Percentiles rank a stretch among this genome's conserved stretches.
Conservation (phyloP, 176 grass and related monocot genomes). For the Eleusine coracana region DNA sequence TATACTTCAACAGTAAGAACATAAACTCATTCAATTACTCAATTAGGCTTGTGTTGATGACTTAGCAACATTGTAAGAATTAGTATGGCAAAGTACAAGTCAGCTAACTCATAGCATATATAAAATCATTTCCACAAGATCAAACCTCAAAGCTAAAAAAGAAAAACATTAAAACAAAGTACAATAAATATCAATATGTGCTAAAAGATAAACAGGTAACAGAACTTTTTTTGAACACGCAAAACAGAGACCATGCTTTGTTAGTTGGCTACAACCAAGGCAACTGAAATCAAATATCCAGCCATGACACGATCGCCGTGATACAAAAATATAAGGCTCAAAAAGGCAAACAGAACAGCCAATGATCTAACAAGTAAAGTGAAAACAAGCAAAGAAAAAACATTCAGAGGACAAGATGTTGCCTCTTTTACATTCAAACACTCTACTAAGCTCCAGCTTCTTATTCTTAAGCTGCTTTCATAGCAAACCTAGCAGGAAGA, state of each 20-base stretch:
- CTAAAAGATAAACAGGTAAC: neutral
- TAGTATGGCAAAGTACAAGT: neutral
- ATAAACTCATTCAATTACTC: conserved; percentile 8
- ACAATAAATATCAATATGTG: neutral
- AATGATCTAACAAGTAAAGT: neutral
- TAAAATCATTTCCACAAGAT: neutral
- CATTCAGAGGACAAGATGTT: neutral
- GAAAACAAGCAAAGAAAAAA: neutral
- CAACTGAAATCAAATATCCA: neutral
- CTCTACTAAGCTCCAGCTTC: neutral
- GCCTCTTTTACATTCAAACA: neutral
- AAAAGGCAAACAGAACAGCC: neutral
- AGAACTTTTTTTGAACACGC: neutral
- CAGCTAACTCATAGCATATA: neutral
- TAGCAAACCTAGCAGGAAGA: neutral
- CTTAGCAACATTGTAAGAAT: neutral
- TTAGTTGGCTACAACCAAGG: neutral
- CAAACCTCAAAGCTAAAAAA: neutral
- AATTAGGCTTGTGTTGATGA: conserved; percentile 2
- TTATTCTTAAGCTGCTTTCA: neutral
- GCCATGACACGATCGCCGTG: neutral
- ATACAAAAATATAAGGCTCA: neutral
- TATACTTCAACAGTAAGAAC: neutral
- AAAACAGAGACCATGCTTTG: neutral
- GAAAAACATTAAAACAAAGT: neutral